Percentiles rank a stretch among this genome's conserved stretches.
Evolutionary conservation across 2,329 filamentous ascomycete species (phyloP).

Genomic region (Alternaria triticina): DNA sequence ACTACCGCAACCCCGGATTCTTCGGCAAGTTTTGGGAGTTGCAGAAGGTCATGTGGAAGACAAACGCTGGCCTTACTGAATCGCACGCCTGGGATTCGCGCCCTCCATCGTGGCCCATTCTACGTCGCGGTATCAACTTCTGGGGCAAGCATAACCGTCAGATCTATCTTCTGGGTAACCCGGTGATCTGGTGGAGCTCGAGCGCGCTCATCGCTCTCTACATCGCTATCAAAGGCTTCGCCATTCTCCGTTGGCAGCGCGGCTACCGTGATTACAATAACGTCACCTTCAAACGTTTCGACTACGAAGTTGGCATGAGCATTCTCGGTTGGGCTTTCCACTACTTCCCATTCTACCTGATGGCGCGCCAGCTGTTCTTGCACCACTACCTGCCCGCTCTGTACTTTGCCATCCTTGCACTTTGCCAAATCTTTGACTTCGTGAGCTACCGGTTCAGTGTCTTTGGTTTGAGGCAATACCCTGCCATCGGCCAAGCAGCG

Average conservation of each 20-base stretch:
- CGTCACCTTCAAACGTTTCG: slow-evolving; percentile 90
- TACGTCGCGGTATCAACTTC: slow-evolving; percentile 97
- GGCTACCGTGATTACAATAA: slow-evolving; percentile 86
- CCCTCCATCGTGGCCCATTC: slow-evolving; percentile 88
- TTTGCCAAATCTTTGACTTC: slow-evolving; percentile 91
- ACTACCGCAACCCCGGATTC: slow-evolving; percentile 94
- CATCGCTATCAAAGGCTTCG: slow-evolving; percentile 82
- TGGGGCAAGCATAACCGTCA: slow-evolving; percentile 95
- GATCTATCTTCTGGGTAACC: slow-evolving; percentile 93
- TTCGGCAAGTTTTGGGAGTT: slow-evolving; percentile 98
- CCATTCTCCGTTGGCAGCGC: slow-evolving; percentile 91
- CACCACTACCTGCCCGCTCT: slow-evolving; percentile 98
- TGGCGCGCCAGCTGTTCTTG: slow-evolving; percentile 97
- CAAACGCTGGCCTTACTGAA: slow-evolving; percentile 93
- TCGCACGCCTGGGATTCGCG: slow-evolving; percentile 98
- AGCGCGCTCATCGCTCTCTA: slow-evolving; percentile 80
- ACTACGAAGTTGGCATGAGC: slow-evolving; percentile 91
- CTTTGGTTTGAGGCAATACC: slow-evolving; percentile 71
- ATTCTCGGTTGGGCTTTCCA: slow-evolving; percentile 96
- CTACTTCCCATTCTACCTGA: slow-evolving; percentile 98
- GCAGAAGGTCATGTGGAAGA: slow-evolving; percentile 98
- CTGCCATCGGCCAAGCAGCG: slow-evolving; percentile 75
- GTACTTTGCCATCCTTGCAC: slow-evolving; percentile 89
- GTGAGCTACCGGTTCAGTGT: slow-evolving; percentile 73
- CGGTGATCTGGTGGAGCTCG: slow-evolving; percentile 88